A percentile compares a stretch with the other conserved stretches of the same genome.
These are phyloP conservation scores for Austroboletus eburneus DNA, from an alignment of 768 basidiomycete species.

Conservation along the genomic window DNA sequence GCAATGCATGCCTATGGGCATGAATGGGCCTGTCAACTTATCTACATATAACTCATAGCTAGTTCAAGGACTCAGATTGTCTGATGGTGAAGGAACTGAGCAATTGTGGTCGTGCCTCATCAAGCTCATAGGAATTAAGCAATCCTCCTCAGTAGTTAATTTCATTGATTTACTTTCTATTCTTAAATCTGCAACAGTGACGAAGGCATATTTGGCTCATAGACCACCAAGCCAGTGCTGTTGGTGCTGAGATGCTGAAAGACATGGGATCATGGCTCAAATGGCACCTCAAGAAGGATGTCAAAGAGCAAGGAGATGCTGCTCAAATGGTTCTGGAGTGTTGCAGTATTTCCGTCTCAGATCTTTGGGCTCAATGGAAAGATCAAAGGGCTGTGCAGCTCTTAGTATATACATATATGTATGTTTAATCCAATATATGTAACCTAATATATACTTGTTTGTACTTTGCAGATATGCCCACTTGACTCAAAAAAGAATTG, in stretches of 20 bases:
- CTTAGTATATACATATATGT: constrained; percentile 23
- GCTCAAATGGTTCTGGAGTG: constrained; percentile 14
- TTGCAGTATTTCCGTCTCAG: too few species aligned
- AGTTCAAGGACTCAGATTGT: constrained; percentile 3
- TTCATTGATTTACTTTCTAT: too few species aligned
- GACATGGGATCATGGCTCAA: constrained; percentile 30
- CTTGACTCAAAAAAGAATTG: constrained; percentile 31
- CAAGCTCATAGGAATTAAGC: constrained; percentile 33
- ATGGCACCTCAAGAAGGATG: constrained; percentile 12
- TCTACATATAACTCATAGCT: not conserved
- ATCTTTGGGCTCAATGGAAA: too few species aligned
- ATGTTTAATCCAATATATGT: not conserved
- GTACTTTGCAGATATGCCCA: constrained; percentile 23
- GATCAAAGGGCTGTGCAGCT: too few species aligned
- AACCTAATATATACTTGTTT: not conserved
- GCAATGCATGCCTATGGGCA: too few species aligned
- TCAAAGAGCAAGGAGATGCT: constrained; percentile 13
- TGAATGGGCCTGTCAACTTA: too few species aligned
- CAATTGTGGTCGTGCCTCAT: constrained; percentile 33
- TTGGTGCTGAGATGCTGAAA: not conserved
- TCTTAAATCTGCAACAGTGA: constrained; percentile 6
- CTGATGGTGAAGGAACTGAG: constrained; percentile 3
- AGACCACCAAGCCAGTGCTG: constrained; percentile 25
- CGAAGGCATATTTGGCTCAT: constrained; percentile 31
- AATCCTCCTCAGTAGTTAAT: constrained; percentile 34